Evolutionary conservation across 2,329 filamentous ascomycete genomes (phyloP), one percentile per base, ranked within the genome.

Genomic region (Hirsutella minnesotensis): DNA sequence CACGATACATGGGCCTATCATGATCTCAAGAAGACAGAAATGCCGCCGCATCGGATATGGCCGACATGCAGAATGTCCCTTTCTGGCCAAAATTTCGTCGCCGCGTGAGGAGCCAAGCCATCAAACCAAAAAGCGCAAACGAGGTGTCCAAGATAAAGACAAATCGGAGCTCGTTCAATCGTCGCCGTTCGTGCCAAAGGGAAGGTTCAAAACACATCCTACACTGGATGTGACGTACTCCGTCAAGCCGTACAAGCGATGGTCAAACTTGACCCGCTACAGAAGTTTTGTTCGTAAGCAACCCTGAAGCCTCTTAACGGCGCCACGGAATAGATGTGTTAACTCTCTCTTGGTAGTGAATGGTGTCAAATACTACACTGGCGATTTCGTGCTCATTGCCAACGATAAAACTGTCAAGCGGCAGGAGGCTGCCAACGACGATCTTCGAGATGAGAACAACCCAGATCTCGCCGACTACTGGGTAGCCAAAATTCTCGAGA

Each of bases 401-500:
- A 79, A 77, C 54, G 72, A 71, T 46, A 63, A 67, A 3, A 76
- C 72, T 31, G 69, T 76, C 48, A 68, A 75, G 58, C 68, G 69
- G 20, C 71, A 75, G 47, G 71, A 48, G 39, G 40, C 45, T 31
- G 45, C 41, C 1, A 37, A 38, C 10, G 49, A 48, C 21, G 46
- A 43, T 24, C 13, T 35, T 16, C 44, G 49, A n/a, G 38, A 44
- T 40, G 44, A 33, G 18, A 40, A 34, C 15, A 27, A 52, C 22
- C 54, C 52, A 40, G 56, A 53, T 41, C 54, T 45, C 47, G 61
- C 71, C 18, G 72, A 77, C 45, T 74, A 76, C 54, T 90, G 85
- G 84, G 77, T 89, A 4, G 86, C 81, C 7, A 75, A 77, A 49
- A 82, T 92, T 39, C 70, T 89, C 18, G 85, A 92, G 58, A 80